These are phyloP conservation scores for Colletotrichum higginsianum DNA, from an alignment of 2,329 filamentous ascomycete species.

Conservation along the genomic window DNA sequence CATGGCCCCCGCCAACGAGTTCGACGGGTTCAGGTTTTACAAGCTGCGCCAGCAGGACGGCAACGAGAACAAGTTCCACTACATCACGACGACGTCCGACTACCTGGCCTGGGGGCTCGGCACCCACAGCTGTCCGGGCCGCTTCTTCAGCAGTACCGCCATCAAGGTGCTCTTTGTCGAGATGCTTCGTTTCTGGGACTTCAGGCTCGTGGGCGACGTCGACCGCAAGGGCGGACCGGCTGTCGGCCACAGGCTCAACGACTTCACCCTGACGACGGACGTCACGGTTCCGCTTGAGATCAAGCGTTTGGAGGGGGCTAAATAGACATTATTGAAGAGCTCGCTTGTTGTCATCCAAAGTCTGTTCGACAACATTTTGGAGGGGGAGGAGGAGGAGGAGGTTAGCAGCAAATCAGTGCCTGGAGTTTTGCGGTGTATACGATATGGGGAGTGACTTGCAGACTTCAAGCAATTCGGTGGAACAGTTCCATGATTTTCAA, in stretches of 20 bases:
- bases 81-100: constrained; percentile 49
- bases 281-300: constrained; percentile 27
- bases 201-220: constrained; percentile 43
- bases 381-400: too few relatives aligned
- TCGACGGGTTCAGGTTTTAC: constrained; percentile 47
- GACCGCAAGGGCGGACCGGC: constrained; percentile 33
- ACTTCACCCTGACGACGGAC: constrained; percentile 25
- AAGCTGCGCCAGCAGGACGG: constrained; percentile 42
- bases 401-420: too few relatives aligned
- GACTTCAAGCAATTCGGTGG: too few relatives aligned
- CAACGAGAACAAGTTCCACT: constrained; percentile 46
- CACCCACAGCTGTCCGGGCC: constrained; percentile 47
- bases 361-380: too few relatives aligned
- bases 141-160: constrained; percentile 51
- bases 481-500: too few relatives aligned
- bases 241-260: constrained; percentile 24
- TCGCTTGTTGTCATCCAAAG: too few relatives aligned
- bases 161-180: constrained; percentile 52
- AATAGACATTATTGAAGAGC: neutral
- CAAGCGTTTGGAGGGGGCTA: constrained; percentile 18
- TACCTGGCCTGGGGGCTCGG: constrained; percentile 56
- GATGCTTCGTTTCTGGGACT: constrained; percentile 47
- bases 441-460: too few relatives aligned
- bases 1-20: constrained; percentile 43
- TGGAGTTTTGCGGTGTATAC: too few relatives aligned